Conservation (phyloP, 805 yeast species). For the Saccharomyces jurei region DNA sequence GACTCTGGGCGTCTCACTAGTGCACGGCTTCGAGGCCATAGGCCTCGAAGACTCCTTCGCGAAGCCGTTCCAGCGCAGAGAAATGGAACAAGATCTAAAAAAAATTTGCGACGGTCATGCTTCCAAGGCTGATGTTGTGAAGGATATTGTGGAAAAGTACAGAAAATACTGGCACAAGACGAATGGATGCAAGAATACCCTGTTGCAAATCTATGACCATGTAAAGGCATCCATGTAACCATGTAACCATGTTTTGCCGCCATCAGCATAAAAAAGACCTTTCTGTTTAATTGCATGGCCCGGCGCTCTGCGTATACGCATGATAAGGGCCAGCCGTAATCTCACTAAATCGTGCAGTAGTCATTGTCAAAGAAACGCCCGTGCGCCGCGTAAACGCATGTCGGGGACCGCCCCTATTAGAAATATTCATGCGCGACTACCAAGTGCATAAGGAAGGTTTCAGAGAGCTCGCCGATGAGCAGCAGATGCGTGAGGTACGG, state of each 20-base stretch:
- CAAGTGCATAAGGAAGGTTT: not conserved
- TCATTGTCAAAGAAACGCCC: not conserved
- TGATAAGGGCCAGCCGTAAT: not conserved
- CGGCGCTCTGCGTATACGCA: not conserved
- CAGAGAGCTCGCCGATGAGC: not conserved
- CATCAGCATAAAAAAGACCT: not conserved
- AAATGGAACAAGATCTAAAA: slow-evolving; percentile 59
- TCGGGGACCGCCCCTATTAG: not conserved
- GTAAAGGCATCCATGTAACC: slow-evolving; percentile 11
- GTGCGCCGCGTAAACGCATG: not conserved
- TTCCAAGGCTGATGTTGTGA: slow-evolving; percentile 45
- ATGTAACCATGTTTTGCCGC: not conserved
- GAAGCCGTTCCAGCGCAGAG: slow-evolving; percentile 79
- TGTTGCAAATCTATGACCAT: slow-evolving; percentile 24
- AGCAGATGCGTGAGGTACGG: not conserved
- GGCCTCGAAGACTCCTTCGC: slow-evolving; percentile 71
- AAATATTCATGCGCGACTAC: not conserved
- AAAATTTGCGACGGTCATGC: slow-evolving; percentile 60
- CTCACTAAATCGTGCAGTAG: not conserved
- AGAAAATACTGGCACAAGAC: slow-evolving; percentile 38
- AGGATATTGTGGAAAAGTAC: slow-evolving; percentile 49
- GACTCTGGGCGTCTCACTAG: slow-evolving; percentile 73
- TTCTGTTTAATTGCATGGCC: not conserved
- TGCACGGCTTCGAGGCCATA: slow-evolving; percentile 77
- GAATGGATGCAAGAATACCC: slow-evolving; percentile 19